Conservation (phyloP, 176 grass and related monocot genomes). For the Coix lacrymajobi region DNA sequence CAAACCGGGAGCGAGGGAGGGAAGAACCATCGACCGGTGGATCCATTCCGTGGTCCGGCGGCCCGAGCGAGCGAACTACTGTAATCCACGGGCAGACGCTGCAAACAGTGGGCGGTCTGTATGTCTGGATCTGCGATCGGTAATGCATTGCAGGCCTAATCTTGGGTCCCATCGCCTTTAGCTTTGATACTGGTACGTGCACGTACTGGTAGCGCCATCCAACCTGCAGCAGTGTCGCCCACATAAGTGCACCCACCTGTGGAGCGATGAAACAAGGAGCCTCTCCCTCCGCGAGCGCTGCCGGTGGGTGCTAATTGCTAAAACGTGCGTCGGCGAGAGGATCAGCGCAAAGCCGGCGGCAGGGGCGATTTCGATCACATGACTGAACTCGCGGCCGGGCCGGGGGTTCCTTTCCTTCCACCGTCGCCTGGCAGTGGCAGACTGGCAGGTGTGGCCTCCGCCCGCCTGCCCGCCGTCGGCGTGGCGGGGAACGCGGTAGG, state of each 20-base stretch:
- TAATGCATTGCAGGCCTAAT: neutral
- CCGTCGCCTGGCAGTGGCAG: neutral
- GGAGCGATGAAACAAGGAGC: neutral
- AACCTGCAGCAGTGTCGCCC: neutral
- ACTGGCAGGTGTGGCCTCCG: too few species aligned
- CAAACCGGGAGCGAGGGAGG: neutral
- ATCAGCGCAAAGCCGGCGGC: neutral
- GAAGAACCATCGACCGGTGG: neutral
- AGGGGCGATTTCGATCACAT: neutral
- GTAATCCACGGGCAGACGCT: neutral
- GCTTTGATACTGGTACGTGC: neutral
- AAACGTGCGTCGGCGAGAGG: slow-evolving; percentile 11
- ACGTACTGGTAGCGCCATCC: neutral
- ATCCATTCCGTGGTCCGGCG: neutral
- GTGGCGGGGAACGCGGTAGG: slow-evolving; percentile 5
- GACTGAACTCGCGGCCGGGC: neutral
- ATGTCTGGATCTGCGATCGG: neutral
- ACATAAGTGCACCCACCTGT: neutral
- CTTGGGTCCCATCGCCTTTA: neutral
- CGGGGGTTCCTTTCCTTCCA: neutral
- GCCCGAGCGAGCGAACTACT: neutral
- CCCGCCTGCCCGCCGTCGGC: neutral
- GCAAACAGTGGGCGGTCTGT: neutral
- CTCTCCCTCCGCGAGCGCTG: neutral
- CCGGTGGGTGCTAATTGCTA: neutral